phyloP scores from a whole-genome alignment of 345 rosid genomes.

The Aquilaria sinensis region DNA sequence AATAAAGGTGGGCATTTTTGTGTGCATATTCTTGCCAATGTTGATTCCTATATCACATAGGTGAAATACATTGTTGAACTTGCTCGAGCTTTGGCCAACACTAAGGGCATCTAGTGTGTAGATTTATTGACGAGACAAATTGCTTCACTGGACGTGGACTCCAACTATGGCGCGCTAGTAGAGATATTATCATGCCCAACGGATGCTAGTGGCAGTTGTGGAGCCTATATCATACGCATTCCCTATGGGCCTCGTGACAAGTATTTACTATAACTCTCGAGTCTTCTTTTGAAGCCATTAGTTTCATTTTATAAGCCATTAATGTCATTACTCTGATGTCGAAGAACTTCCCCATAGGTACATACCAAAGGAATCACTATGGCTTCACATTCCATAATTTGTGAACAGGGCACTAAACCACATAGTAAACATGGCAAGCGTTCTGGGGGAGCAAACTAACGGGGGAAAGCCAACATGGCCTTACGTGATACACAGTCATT shows the following conservation, averaged over 20 bases:
- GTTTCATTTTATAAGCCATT: not conserved
- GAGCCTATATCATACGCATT: constrained; percentile 61
- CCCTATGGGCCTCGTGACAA: constrained; percentile 53
- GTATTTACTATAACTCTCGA: constrained; percentile 18
- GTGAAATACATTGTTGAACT: constrained; percentile 71
- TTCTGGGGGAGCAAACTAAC: constrained; percentile 46
- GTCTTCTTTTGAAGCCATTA: not conserved
- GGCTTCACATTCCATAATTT: constrained; percentile 61
- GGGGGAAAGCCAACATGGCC: constrained; percentile 62
- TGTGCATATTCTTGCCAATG: too few species aligned
- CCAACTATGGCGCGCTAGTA: constrained; percentile 60
- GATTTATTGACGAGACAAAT: constrained; percentile 68
- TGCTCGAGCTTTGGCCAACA: constrained; percentile 58
- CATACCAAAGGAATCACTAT: constrained; percentile 62
- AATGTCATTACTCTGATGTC: too few species aligned
- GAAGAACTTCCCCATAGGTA: constrained; percentile 24
- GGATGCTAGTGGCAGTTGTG: constrained; percentile 56
- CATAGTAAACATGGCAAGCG: constrained; percentile 53
- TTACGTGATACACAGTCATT: constrained; percentile 62
- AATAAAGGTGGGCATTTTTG: not conserved
- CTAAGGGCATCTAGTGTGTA: constrained; percentile 51
- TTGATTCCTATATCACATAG: constrained; percentile 15
- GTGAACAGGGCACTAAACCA: constrained; percentile 57
- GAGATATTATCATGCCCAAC: constrained; percentile 77
- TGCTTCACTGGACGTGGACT: constrained; percentile 57